These are phyloP conservation scores for Fagopyrum esculentum DNA, from an alignment of 148 eudicot species.

Conservation along the genomic window DNA sequence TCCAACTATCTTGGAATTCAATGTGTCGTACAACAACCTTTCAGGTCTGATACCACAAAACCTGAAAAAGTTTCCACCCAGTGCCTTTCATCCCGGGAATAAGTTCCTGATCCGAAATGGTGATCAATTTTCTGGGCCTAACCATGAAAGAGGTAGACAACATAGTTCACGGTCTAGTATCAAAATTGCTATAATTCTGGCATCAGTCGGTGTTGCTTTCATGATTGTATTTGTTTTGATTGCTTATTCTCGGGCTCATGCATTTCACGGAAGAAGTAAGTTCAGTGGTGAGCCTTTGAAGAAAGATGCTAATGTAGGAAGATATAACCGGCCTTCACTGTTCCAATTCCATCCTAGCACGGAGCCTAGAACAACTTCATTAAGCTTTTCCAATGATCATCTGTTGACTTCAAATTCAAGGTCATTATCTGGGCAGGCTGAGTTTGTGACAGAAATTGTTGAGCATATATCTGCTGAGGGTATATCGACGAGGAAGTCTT, in stretches of 20 bases:
- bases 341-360: constrained; percentile 44
- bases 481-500: constrained; percentile 19
- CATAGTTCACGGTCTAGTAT: constrained; percentile 42
- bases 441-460: constrained; percentile 42
- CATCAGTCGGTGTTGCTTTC: constrained; percentile 60
- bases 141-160: constrained; percentile 14
- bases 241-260: constrained; percentile 61
- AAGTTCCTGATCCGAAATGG: constrained; percentile 29
- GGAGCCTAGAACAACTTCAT: constrained; percentile 48
- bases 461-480: constrained; percentile 39
- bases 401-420: constrained; percentile 68
- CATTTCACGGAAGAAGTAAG: constrained; percentile 46
- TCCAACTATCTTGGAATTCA: constrained; percentile 44
- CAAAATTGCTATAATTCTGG: constrained; percentile 68
- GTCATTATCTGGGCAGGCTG: constrained; percentile 65
- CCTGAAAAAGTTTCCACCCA: constrained; percentile 41
- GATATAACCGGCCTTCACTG: constrained; percentile 51
- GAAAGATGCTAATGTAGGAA: constrained; percentile 53
- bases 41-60: constrained; percentile 61
- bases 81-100: constrained; percentile 82
- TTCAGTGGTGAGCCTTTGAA: constrained; percentile 28
- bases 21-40: constrained; percentile 62
- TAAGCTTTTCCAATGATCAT: constrained; percentile 78
- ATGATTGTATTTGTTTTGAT: constrained; percentile 77
- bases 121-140: constrained; percentile 11